These are phyloP conservation scores for Pleurotus eryngii DNA, from an alignment of 768 basidiomycete genomes.

Conservation along the genomic window DNA sequence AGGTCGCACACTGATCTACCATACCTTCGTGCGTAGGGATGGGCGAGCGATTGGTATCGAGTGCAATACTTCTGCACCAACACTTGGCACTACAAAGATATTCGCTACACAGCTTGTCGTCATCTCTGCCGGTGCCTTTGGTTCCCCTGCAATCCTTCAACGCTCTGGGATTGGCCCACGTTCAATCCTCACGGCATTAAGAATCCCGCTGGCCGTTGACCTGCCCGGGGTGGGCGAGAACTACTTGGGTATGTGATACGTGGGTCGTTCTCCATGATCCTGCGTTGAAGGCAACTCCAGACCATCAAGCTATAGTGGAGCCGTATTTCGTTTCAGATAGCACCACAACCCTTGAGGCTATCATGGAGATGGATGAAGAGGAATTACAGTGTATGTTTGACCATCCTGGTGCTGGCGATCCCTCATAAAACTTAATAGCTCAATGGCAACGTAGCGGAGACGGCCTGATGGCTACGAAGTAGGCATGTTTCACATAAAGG, in stretches of 20 bases:
- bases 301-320: conserved; percentile 35
- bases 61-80: conserved; percentile 34
- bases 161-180: conserved; percentile 67
- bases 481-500: not conserved
- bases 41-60: conserved; percentile 50
- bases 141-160: conserved; percentile 54
- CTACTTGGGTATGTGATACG: conserved; percentile 40
- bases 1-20: not conserved
- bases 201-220: conserved; percentile 50
- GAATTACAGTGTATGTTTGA: conserved; percentile 36
- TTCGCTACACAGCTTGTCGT: conserved; percentile 45
- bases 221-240: conserved; percentile 79
- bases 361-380: conserved; percentile 37
- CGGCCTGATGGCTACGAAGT: conserved; percentile 58
- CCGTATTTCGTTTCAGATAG: conserved; percentile 45
- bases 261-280: not conserved
- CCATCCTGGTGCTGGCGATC: not conserved
- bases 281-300: conserved; percentile 18
- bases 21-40: conserved; percentile 21
- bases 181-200: conserved; percentile 41
- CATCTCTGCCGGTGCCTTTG: conserved; percentile 50
- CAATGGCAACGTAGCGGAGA: conserved; percentile 33
- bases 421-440: conserved; percentile 11
- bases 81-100: conserved; percentile 19
- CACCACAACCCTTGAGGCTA: conserved; percentile 45